A percentile compares a stretch with the other conserved stretches of the same genome.
These are phyloP conservation scores for Aspergillus carlsbadensis DNA, from an alignment of 495 filamentous ascomycete genomes.

Conservation along the genomic window DNA sequence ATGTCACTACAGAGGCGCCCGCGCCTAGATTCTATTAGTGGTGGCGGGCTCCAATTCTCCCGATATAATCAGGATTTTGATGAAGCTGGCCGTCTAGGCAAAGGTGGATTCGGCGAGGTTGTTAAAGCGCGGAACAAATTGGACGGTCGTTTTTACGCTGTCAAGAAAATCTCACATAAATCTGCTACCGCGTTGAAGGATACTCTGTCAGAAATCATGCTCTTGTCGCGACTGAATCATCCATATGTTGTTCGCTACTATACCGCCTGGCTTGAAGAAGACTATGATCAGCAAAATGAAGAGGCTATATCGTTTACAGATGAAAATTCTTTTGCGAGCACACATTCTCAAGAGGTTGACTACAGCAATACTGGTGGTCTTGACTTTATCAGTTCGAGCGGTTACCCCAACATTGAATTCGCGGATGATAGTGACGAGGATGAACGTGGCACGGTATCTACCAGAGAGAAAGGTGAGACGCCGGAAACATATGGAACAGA, in stretches of 20 bases:
- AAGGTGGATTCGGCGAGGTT: constrained; percentile 96
- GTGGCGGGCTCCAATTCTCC: constrained; percentile 48
- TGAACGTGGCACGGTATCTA: constrained; percentile 37
- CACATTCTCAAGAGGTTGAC: constrained; percentile 59
- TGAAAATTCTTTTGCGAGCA: constrained; percentile 39
- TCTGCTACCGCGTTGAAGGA: constrained; percentile 77
- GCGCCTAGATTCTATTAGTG: constrained; percentile 46
- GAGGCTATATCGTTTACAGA: constrained; percentile 59
- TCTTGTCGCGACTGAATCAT: constrained; percentile 90
- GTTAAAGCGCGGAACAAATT: constrained; percentile 93
- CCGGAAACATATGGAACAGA: constrained; percentile 27
- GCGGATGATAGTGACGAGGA: constrained; percentile 69
- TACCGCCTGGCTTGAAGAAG: constrained; percentile 89
- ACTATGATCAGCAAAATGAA: constrained; percentile 55
- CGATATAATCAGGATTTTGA: constrained; percentile 86
- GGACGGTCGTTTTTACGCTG: constrained; percentile 88
- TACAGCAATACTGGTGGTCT: constrained; percentile 72
- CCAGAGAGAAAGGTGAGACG: constrained; percentile 22
- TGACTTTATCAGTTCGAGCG: constrained; percentile 90
- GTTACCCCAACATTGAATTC: constrained; percentile 78
- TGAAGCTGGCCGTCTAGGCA: constrained; percentile 83
- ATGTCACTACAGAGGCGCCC: constrained; percentile 40
- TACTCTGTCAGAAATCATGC: constrained; percentile 85
- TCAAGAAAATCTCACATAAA: constrained; percentile 91
- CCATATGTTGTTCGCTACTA: constrained; percentile 95